These are phyloP conservation scores for Mycena crocata DNA, from an alignment of 768 basidiomycete genomes.

Conservation along the genomic window DNA sequence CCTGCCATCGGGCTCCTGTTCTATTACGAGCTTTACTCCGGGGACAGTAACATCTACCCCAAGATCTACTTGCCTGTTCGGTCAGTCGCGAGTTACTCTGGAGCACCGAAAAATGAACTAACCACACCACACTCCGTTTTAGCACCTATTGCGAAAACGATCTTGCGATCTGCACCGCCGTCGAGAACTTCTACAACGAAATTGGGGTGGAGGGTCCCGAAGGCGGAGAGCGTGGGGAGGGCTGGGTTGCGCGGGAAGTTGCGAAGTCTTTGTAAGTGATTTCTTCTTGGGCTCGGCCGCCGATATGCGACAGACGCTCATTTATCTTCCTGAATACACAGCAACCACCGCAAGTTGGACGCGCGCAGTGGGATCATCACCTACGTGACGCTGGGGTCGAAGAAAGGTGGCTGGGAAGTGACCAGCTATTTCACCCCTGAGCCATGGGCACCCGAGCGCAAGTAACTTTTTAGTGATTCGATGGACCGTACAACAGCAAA, in stretches of 20 bases:
- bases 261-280: constrained; percentile 41
- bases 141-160: constrained; percentile 47
- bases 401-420: constrained; percentile 45
- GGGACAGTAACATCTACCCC: constrained; percentile 41
- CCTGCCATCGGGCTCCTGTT: constrained; percentile 44
- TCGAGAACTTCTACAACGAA: constrained; percentile 43
- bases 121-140: background rate
- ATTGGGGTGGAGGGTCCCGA: constrained; percentile 27
- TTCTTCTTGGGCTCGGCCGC: background rate
- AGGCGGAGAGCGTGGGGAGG: constrained; percentile 15
- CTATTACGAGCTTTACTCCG: constrained; percentile 46
- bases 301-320: constrained; percentile 3
- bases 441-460: constrained; percentile 34
- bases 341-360: constrained; percentile 41
- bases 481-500: too few species aligned
- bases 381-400: constrained; percentile 46
- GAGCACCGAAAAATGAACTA: background rate
- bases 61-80: constrained; percentile 48
- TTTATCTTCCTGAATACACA: constrained; percentile 21
- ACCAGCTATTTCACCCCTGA: constrained; percentile 50
- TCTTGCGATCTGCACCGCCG: constrained; percentile 37
- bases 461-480: background rate
- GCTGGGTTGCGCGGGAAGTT: constrained; percentile 46
- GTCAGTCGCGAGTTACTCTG: constrained; percentile 35
- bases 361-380: constrained; percentile 43